These are phyloP conservation scores for Aspergillus carlsbadensis DNA, from an alignment of 495 filamentous ascomycete genomes.

Conservation along the genomic window DNA sequence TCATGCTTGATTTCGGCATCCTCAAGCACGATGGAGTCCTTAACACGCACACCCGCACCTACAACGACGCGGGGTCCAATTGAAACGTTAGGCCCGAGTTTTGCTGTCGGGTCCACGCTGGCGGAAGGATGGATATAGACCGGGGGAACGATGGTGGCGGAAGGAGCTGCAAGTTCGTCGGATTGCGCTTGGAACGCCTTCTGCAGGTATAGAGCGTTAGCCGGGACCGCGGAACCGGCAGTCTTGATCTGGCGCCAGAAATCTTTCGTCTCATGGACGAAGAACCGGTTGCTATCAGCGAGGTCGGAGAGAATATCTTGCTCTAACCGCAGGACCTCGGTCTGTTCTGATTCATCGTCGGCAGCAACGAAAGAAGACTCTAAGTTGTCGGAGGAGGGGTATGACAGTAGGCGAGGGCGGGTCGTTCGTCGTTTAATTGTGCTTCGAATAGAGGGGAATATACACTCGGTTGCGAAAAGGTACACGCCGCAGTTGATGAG, in stretches of 20 bases:
- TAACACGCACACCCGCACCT: constrained; percentile 86
- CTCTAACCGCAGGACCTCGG: constrained; percentile 89
- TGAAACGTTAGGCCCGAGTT: constrained; percentile 95
- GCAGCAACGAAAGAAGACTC: constrained; percentile 76
- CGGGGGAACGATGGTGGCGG: constrained; percentile 85
- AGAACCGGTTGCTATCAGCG: constrained; percentile 97
- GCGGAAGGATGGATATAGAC: constrained; percentile 98
- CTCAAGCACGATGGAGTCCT: constrained; percentile 95
- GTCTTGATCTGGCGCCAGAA: constrained; percentile 99
- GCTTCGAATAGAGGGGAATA: constrained; percentile 93
- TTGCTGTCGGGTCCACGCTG: constrained; percentile 87
- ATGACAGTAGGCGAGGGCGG: constrained; percentile 85
- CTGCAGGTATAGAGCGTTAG: constrained; percentile 95
- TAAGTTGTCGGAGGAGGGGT: constrained; percentile 93
- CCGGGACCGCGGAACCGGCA: constrained; percentile 93
- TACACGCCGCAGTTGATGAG: constrained; percentile 99
- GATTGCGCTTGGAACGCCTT: constrained; percentile 88
- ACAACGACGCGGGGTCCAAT: constrained; percentile 84
- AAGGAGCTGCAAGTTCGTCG: constrained; percentile 77
- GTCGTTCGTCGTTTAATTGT: constrained; percentile 96
- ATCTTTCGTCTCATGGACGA: constrained; percentile 96
- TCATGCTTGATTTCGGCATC: constrained; percentile 97
- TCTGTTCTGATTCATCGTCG: constrained; percentile 72
- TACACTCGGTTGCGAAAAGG: constrained; percentile 90
- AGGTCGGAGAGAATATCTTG: constrained; percentile 97